Conservation (phyloP, 2,329 filamentous ascomycete species). For the Aspergillus costaricaensis region DNA sequence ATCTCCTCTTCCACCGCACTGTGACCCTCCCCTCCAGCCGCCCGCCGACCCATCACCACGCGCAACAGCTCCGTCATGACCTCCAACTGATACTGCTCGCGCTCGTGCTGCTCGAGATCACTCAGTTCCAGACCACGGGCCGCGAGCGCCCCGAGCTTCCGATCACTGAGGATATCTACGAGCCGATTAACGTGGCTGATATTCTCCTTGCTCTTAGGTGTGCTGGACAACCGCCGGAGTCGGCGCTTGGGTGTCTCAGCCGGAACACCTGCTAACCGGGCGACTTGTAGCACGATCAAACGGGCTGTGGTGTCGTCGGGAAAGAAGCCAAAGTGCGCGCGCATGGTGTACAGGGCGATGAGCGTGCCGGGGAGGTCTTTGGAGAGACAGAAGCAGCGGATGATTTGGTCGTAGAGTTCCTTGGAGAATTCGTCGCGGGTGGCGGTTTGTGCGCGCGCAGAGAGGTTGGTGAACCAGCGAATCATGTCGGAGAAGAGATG, state of each 20-base stretch:
- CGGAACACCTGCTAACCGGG: conserved; percentile 45
- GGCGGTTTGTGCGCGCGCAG: conserved; percentile 29
- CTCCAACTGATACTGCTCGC: conserved; percentile 45
- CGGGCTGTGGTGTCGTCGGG: conserved; percentile 52
- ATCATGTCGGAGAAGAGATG: conserved; percentile 53
- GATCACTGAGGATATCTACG: conserved; percentile 46
- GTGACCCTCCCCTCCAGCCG: conserved; percentile 26
- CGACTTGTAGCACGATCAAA: conserved; percentile 52
- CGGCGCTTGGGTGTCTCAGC: conserved; percentile 37
- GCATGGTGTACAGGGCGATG: conserved; percentile 52
- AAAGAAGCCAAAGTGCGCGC: conserved; percentile 45
- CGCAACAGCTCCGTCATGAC: conserved; percentile 45
- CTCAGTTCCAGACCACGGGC: conserved; percentile 37
- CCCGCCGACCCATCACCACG: conserved; percentile 40
- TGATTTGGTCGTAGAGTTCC: conserved; percentile 55
- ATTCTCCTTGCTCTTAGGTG: conserved; percentile 47
- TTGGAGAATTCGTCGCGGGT: conserved; percentile 45
- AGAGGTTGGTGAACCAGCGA: conserved; percentile 43
- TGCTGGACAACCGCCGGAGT: conserved; percentile 43
- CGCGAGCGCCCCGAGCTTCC: conserved; percentile 35
- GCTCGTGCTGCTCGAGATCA: conserved; percentile 40
- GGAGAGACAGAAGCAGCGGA: conserved; percentile 53
- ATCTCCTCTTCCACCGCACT: conserved; percentile 36
- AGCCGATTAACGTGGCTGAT: conserved; percentile 48
- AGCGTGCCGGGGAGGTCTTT: conserved; percentile 53